Evolutionary conservation across 2,329 filamentous ascomycete genomes (phyloP).

Genomic region (Sporothrix protearum): DNA sequence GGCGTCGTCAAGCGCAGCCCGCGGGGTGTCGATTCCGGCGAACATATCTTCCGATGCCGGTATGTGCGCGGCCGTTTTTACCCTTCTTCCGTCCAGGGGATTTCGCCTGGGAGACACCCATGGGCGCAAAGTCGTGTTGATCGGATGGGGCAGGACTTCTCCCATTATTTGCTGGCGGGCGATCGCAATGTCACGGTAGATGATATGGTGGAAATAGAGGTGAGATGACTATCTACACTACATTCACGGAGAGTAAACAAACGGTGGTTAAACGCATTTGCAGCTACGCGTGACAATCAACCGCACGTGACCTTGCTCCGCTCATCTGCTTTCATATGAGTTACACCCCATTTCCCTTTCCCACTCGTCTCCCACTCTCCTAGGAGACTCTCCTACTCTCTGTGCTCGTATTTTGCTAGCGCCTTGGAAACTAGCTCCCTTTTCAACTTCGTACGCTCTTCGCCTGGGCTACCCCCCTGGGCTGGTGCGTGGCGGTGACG

Average conservation of each 20-base stretch:
- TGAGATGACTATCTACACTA: neutral
- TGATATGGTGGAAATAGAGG: neutral
- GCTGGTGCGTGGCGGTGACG: neutral
- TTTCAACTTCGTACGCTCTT: neutral
- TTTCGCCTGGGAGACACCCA: neutral
- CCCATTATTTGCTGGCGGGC: neutral
- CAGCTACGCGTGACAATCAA: neutral
- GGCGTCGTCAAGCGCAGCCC: neutral
- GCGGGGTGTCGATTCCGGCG: neutral
- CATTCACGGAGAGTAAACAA: neutral
- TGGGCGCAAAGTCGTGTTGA: neutral
- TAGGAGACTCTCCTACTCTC: too few species aligned
- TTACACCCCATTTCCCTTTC: neutral
- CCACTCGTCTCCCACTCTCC: neutral
- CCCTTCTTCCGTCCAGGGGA: neutral
- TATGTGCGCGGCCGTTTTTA: neutral
- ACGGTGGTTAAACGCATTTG: neutral
- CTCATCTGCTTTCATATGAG: neutral
- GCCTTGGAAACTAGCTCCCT: neutral
- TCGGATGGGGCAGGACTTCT: neutral
- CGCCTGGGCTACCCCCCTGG: neutral
- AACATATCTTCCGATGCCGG: neutral
- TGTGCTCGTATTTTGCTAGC: conserved; percentile 1
- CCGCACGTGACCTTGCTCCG: neutral
- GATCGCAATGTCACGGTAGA: neutral